A percentile compares a stretch with the other conserved stretches of the same genome.
Conservation (phyloP, 2,329 filamentous ascomycete species). For the Geosmithia flava region DNA sequence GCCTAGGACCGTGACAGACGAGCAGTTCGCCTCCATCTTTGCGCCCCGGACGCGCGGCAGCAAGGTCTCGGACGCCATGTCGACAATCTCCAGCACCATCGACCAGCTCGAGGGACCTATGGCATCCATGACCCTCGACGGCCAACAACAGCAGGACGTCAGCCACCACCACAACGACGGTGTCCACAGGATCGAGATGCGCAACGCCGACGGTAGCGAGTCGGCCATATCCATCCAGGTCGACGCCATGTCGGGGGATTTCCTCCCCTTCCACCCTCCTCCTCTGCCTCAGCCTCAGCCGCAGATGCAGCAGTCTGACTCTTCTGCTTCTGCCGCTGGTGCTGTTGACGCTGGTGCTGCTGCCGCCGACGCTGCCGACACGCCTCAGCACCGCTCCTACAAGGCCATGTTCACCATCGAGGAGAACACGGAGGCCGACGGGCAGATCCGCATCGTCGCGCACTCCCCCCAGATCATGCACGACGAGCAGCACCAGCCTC, state of each 20-base stretch:
- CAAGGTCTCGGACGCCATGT: slow-evolving; percentile 50
- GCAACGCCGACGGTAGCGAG: slow-evolving; percentile 42
- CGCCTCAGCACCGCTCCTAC: slow-evolving; percentile 42
- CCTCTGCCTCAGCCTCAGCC: slow-evolving; percentile 57
- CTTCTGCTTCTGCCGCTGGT: slow-evolving; percentile 18
- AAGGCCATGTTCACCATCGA: slow-evolving; percentile 56
- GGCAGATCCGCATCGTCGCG: slow-evolving; percentile 46
- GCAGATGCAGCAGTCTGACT: slow-evolving; percentile 17
- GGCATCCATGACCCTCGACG: slow-evolving; percentile 35
- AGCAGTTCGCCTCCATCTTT: slow-evolving; percentile 80
- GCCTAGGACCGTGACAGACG: slow-evolving; percentile 57
- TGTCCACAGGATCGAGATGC: slow-evolving; percentile 37
- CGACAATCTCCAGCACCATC: slow-evolving; percentile 50
- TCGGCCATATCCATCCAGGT: slow-evolving; percentile 53
- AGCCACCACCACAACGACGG: slow-evolving; percentile 24
- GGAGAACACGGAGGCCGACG: slow-evolving; percentile 47
- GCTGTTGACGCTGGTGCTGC: slow-evolving; percentile 14
- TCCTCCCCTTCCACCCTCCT: slow-evolving; percentile 76
- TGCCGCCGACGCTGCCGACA: slow-evolving; percentile 19
- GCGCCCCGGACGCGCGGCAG: slow-evolving; percentile 36
- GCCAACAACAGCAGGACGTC: slow-evolving; percentile 23
- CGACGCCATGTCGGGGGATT: slow-evolving; percentile 55
- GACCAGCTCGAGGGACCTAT: slow-evolving; percentile 47
- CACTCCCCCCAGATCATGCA: slow-evolving; percentile 47
- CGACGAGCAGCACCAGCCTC: slow-evolving; percentile 26